Evolutionary conservation across 2,329 filamentous ascomycete genomes (phyloP), one percentile per base, ranked within the genome.

Genomic region (Fusarium sp.): DNA sequence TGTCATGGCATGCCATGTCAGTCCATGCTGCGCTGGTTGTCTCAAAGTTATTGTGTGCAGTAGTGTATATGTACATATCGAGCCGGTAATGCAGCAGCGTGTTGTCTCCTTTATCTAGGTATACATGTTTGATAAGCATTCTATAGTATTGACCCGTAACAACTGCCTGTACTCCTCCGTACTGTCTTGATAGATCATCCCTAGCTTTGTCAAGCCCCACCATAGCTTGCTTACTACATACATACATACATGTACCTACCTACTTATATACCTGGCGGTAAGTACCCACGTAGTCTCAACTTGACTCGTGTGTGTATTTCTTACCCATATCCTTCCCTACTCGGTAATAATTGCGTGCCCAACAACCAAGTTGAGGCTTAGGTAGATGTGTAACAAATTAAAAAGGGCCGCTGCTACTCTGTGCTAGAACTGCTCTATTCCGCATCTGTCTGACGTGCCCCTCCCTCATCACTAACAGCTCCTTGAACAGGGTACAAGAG

Each of bases 381-480:
- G 19, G 19, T 19, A 19, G 19, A 19, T 19, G 4, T 19, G 19
- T 19, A 19, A 19, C 19, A 19, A 19, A 19, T 19, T 19, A 19
- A 19, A 19, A 19, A 19, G 59, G 59, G 35, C 53, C 36, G 52
- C 35, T 21, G 32, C 47, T 23, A 17, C 38, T 35, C 31, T 39
- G 49, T 54, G 43, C 57, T 39, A 38, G 39, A 43, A 49, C 33
- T 49, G 53, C 6, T 53, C 63, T 52, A 65, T 60, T 53, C 64
- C 63, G 47, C 37, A 55, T 65, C 58, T 57, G 53, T 67, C 65
- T 54, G 59, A 66, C 53, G 49, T 68, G 65, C 65, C 23, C 23
- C 23, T 25, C 65, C 65, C 65, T 67, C 65, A 56, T 51, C 56
- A 53, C 50, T 32, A 44, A 17, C 56, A 49, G 35, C 38, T 37